These are phyloP conservation scores for Saraca asoca DNA, from an alignment of 331 rosid species.

Conservation along the genomic window DNA sequence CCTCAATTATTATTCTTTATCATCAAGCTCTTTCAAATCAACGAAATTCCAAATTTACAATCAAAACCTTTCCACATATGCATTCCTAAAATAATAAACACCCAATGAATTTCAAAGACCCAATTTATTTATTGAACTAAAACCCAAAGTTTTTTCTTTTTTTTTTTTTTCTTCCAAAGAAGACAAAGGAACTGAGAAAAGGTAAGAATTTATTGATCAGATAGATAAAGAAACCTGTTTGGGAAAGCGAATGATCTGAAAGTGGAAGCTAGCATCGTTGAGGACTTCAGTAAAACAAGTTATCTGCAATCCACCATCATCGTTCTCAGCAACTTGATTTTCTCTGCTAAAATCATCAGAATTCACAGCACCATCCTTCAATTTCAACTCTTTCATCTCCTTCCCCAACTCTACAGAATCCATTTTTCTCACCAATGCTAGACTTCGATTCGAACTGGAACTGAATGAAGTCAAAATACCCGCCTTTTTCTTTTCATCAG, in stretches of 20 bases:
- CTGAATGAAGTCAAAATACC: too few species aligned
- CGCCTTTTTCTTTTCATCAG: too few species aligned
- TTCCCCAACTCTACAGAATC: conserved; percentile 33
- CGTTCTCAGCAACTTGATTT: not conserved
- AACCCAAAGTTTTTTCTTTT: not conserved
- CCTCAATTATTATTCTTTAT: too few species aligned
- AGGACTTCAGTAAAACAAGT: conserved; percentile 67
- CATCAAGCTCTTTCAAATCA: not conserved
- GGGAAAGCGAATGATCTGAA: conserved; percentile 75
- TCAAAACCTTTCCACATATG: not conserved
- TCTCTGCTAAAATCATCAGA: conserved; percentile 13
- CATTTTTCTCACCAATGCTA: conserved; percentile 25
- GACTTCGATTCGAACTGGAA: too few species aligned
- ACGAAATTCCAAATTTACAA: not conserved
- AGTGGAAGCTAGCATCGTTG: conserved; percentile 67
- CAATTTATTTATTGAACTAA: not conserved
- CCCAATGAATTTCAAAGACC: not conserved
- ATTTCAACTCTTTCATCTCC: conserved; percentile 33
- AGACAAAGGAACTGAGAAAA: not conserved
- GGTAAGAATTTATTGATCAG: not conserved
- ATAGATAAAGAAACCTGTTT: conserved; percentile 56
- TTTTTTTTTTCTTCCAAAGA: too few species aligned
- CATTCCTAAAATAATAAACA: not conserved
- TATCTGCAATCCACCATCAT: conserved; percentile 46
- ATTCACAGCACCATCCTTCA: conserved; percentile 9